Evolutionary conservation across 441 rosid species (phyloP), one percentile per base, ranked within the genome.

Genomic region (Syzygium syzygioides): DNA sequence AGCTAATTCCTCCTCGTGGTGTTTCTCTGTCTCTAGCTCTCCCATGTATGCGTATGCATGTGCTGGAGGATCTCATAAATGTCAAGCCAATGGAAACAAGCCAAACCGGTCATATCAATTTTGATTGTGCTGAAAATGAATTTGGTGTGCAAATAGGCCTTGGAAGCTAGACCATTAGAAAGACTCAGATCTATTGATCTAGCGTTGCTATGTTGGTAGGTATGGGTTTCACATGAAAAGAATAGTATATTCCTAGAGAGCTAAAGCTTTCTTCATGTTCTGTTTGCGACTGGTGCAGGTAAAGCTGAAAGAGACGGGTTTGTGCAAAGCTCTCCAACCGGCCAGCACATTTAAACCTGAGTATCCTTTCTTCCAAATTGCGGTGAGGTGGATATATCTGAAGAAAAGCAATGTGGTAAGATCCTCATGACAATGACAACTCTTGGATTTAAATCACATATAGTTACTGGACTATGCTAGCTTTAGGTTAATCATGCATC

Each of bases 291-390:
- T 60, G 4, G 2, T 60, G 30, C 7, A 28, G 66, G 66, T 13
- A 26, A 12, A 28, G 32, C 66, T 60, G 8, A 59, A 14, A 59
- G 30, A 59, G 30, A 14, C 0, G 5, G 0, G 32, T 26, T 26
- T 5, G 15, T 0, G 7, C 15, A 59, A 0, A 1, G 4, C 66
- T 26, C 17, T 59, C 11, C 17, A 28, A 59, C 30, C 4, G 0
- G 30, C 7, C 30, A 28, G 7, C 32, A 59, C 28, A 59, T 59
- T 59, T 28, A 59, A 1, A 59, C 66, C 15, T 5, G 0, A 59
- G 7, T 59, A 3, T 28, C 17, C n/a, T n/a, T n/a, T n/a, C n/a
- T n/a, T n/a, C n/a, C 0, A 60, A 60, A 60, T 60, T 60, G 32
- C 30, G 3, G 32, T 60, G n/a, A 59, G 68, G 0, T 62, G 5